Base-by-base conservation (phyloP, 768 basidiomycete species). In the Naganishia onofrii region DNA sequence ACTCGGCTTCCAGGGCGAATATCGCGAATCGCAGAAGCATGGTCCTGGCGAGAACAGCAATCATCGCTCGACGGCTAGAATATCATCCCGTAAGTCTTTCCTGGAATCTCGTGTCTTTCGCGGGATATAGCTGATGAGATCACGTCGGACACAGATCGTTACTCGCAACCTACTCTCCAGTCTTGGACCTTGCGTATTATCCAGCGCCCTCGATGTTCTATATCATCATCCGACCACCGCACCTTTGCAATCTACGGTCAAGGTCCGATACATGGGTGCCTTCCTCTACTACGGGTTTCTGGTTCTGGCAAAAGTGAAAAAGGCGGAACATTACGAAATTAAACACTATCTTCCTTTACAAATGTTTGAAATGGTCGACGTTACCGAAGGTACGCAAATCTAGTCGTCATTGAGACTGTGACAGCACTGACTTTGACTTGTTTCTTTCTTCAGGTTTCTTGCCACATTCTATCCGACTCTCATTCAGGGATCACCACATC, bases 211-310 rank as follows among this genome's bases (percentile, higher is more conserved):
- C 70, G 94, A 97, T 77, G 90, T 94, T 66, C 87, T 97, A n/a
- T 80, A 83, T 73, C 88, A 90, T 76, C 86, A 88, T 71, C 84
- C 85, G 53, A 80, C 83, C n/a, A 74, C 82, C 54, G 84, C 84
- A 42, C 82, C 85, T 1, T 74, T 82, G 82, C 66, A 83, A 79
- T 51, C 84, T 76, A 74, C 85, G 36, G 84, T 90, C 74, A 87
- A 85, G 78, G 89, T 90, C 71, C 92, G 91, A 81, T 97, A 96
- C 79, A 85, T 92, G 29, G 93, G 91, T 34, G 90, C 89, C 21
- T 95, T 99, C 80, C 82, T 99, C 53, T 99, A 93, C 42, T 88
- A 90, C 13, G 92, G 90, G 13, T 97, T 92, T 78, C 81, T 97
- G 46, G 84, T 96, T 26, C 82, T 99, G 54, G 91, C 88, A 73